A percentile compares a stretch with the other conserved stretches of the same genome.
Conservation (phyloP, 2,329 filamentous ascomycete genomes). For the Pochonia chlamydosporia region DNA sequence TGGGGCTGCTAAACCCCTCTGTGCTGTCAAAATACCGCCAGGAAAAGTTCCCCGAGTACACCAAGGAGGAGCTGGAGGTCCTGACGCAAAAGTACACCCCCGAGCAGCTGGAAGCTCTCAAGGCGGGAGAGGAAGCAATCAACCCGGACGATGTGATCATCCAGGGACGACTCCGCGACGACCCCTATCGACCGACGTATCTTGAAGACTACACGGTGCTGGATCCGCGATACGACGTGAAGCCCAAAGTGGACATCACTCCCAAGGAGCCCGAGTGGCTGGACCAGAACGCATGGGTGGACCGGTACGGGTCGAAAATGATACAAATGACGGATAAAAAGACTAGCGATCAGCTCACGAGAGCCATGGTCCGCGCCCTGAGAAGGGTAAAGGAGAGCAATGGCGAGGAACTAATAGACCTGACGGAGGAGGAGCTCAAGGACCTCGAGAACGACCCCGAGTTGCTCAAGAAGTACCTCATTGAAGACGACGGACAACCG, state of each 20-base stretch:
- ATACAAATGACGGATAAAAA: slow-evolving; percentile 35
- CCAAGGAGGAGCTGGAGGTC: slow-evolving; percentile 54
- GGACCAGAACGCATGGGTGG: slow-evolving; percentile 50
- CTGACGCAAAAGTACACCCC: slow-evolving; percentile 68
- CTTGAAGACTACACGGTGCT: slow-evolving; percentile 77
- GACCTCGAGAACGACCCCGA: slow-evolving; percentile 34
- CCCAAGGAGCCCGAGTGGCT: slow-evolving; percentile 52
- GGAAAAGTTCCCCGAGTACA: slow-evolving; percentile 57
- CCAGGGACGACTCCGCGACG: slow-evolving; percentile 65
- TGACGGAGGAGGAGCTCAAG: slow-evolving; percentile 43
- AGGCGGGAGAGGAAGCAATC: slow-evolving; percentile 74
- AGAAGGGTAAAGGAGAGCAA: slow-evolving; percentile 35
- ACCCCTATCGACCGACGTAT: slow-evolving; percentile 68
- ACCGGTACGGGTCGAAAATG: slow-evolving; percentile 50
- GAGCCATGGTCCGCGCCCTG: slow-evolving; percentile 35
- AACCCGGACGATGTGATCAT: slow-evolving; percentile 66
- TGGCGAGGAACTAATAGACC: slow-evolving; percentile 38
- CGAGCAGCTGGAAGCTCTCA: slow-evolving; percentile 74
- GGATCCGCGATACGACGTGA: slow-evolving; percentile 72
- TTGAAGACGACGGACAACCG: slow-evolving; percentile 21
- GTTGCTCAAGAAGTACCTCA: slow-evolving; percentile 30
- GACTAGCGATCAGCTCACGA: slow-evolving; percentile 35
- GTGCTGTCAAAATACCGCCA: slow-evolving; percentile 38
- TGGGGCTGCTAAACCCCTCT: slow-evolving; percentile 42
- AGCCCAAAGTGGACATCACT: slow-evolving; percentile 42